These are phyloP conservation scores for Naganishia liquefaciens DNA, from an alignment of 1,284 basidiomycete species.

Conservation along the genomic window DNA sequence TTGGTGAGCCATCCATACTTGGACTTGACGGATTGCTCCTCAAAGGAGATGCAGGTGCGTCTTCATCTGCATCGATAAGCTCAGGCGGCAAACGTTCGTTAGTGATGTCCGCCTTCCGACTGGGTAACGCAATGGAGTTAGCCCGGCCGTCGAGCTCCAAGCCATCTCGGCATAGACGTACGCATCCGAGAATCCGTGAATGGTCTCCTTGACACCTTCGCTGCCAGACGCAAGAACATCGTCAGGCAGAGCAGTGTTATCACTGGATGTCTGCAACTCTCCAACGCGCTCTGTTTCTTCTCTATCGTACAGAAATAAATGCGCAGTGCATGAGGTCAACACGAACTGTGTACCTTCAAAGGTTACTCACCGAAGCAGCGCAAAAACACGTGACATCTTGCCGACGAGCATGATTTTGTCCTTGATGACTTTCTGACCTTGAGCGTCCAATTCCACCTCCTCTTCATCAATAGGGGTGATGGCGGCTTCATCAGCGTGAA, in stretches of 20 bases:
- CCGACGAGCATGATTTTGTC: slow-evolving; percentile 99
- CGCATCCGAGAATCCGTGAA: slow-evolving; percentile 93
- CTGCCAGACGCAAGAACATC: slow-evolving; percentile 84
- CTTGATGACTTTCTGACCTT: slow-evolving; percentile 76
- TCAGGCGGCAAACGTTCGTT: slow-evolving; percentile 96
- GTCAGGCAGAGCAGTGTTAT: slow-evolving; percentile 76
- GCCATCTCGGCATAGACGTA: slow-evolving; percentile 56
- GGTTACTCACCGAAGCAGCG: slow-evolving; percentile 75
- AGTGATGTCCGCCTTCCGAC: slow-evolving; percentile 97
- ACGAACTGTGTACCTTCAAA: too few relatives aligned
- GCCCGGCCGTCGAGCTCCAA: not conserved
- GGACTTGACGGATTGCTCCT: slow-evolving; percentile 36
- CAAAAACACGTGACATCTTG: slow-evolving; percentile 93
- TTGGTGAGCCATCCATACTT: slow-evolving; percentile 39
- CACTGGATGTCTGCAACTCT: slow-evolving; percentile 88
- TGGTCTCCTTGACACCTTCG: slow-evolving; percentile 94
- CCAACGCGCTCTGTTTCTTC: slow-evolving; percentile 98
- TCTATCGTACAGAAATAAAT: slow-evolving; percentile 54
- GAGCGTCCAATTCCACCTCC: slow-evolving; percentile 65
- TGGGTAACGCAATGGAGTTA: slow-evolving; percentile 44
- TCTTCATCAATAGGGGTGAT: slow-evolving; percentile 48
- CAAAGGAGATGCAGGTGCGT: slow-evolving; percentile 57
- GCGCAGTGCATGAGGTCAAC: too few relatives aligned
- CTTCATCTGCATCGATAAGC: slow-evolving; percentile 69
- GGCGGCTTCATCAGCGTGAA: slow-evolving; percentile 41